A percentile compares a stretch with the other conserved stretches of the same genome.
Conservation (phyloP, 768 basidiomycete genomes). For the Cystofilobasidium bisporidii region DNA sequence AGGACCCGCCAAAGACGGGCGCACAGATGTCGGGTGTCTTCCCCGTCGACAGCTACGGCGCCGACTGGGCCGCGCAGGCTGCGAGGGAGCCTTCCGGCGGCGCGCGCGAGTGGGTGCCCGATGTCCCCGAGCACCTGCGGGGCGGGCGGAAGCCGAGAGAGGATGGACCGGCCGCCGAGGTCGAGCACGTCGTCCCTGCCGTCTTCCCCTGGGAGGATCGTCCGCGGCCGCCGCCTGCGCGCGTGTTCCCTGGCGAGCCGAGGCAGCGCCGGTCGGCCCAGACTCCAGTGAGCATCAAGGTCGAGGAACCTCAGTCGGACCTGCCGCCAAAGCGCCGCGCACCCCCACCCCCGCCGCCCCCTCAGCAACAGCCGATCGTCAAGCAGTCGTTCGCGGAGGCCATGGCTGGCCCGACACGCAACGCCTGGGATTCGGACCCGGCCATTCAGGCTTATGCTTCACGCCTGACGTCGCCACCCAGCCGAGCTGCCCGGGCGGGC, state of each 20-base stretch:
- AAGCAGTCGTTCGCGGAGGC: slow-evolving; percentile 43
- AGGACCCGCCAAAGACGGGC: slow-evolving; percentile 31
- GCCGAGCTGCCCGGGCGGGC: not conserved
- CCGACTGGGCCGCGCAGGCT: slow-evolving; percentile 16
- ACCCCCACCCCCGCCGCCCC: slow-evolving; percentile 18
- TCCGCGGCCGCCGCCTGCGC: slow-evolving; percentile 29
- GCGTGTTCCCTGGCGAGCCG: slow-evolving; percentile 41
- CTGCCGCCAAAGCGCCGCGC: slow-evolving; percentile 10
- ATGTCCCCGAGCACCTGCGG: slow-evolving; percentile 18
- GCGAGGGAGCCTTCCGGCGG: slow-evolving; percentile 4
- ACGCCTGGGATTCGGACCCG: slow-evolving; percentile 78
- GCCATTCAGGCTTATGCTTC: slow-evolving; percentile 65
- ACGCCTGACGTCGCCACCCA: slow-evolving; percentile 34
- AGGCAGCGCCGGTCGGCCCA: slow-evolving; percentile 34
- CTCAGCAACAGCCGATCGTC: slow-evolving; percentile 48
- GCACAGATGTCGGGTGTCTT: slow-evolving; percentile 23
- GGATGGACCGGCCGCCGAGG: slow-evolving; percentile 31
- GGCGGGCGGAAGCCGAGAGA: too few species aligned
- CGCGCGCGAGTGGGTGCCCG: slow-evolving; percentile 20
- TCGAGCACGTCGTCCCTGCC: slow-evolving; percentile 46
- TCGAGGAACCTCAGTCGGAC: slow-evolving; percentile 3
- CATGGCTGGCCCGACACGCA: slow-evolving; percentile 48
- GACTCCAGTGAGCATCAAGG: too few species aligned
- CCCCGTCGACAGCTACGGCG: slow-evolving; percentile 5
- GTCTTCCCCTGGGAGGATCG: slow-evolving; percentile 90